Evolutionary conservation across 768 basidiomycete species (phyloP), one percentile per base, ranked within the genome.

Genomic region (Imleria badia): DNA sequence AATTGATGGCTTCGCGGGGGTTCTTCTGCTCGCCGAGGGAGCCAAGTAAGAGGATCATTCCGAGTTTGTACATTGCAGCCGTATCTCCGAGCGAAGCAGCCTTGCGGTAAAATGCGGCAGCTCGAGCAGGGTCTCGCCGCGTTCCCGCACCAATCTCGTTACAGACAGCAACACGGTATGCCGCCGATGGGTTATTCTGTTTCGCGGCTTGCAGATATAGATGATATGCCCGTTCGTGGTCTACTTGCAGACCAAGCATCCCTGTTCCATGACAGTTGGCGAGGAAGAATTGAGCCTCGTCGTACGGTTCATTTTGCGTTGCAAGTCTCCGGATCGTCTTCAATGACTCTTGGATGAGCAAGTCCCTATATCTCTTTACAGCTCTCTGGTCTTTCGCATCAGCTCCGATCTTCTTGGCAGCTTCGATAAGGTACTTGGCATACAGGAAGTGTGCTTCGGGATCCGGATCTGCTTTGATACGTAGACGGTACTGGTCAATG

Each of bases 11-110:
- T 68, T 99, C 97, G 31, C 94, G 84, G 2, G 85, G 85, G 67
- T 97, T 97, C 59, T 82, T 85, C 52, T 80, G 83, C 69, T 95
- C 92, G 23, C 85, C 88, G 6, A 98, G 79, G 15, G 84, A 73
- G 12, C 95, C 96, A 34, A 91, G 83, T 20, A 98, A 78, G 30
- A 97, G 80, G 59, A 98, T 90, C 88, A 97, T 95, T n/a, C 94
- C 94, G n/a, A 99, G 84, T 72, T 98, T 98, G 77, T 97, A 98
- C 97, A 98, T 99, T 4, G 94, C 97, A 26, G 96, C 86, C 0
- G 96, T 98, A 70, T 98, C 97, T 19, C 95, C 95, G 34, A 98
- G 76, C 2, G 94, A 94, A 10, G 94, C 94, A 5, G 97, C 92
- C 71, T 98, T 98, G 56, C 95, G 86, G 74, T 98, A 98, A 68